phyloP scores from a whole-genome alignment of 2,329 filamentous ascomycete species.

The Bretziella fagacearum region DNA sequence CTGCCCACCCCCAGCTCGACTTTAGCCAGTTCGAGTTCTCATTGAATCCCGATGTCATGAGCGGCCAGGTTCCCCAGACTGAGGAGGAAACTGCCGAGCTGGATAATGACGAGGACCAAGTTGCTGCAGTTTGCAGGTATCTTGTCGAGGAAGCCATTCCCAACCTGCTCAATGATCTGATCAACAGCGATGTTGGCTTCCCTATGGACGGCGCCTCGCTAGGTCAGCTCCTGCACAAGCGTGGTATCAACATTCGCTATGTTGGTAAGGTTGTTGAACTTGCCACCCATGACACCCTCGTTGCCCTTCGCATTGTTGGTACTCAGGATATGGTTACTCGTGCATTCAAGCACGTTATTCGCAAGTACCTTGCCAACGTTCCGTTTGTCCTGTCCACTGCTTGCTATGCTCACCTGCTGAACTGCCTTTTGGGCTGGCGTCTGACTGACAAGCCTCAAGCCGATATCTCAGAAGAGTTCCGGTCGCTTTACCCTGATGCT shows the following conservation, averaged over 20 bases:
- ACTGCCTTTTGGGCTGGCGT: conserved; percentile 69
- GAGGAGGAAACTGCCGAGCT: conserved; percentile 76
- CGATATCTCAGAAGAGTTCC: conserved; percentile 59
- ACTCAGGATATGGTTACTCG: conserved; percentile 90
- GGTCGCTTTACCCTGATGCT: conserved; percentile 60
- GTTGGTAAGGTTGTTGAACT: conserved; percentile 67
- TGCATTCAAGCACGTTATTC: conserved; percentile 83
- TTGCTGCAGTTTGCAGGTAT: conserved; percentile 67
- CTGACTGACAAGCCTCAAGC: conserved; percentile 63
- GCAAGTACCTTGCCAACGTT: conserved; percentile 61
- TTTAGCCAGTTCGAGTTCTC: conserved; percentile 74
- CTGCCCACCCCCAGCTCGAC: conserved; percentile 42
- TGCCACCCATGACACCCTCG: conserved; percentile 48
- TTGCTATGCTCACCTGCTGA: conserved; percentile 73
- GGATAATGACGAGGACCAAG: conserved; percentile 71
- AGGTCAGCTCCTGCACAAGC: conserved; percentile 78
- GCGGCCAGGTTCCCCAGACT: conserved; percentile 76
- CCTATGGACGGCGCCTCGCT: conserved; percentile 96
- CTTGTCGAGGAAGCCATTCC: conserved; percentile 64
- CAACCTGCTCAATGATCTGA: conserved; percentile 70
- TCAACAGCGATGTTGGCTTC: conserved; percentile 86
- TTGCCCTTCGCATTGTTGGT: conserved; percentile 60
- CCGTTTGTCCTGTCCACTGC: conserved; percentile 65
- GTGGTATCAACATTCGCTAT: conserved; percentile 92
- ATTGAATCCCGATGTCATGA: conserved; percentile 91